Evolutionary conservation across 1,139 yeast genomes (phyloP).

Genomic region (Wickerhamomyces sp.): DNA sequence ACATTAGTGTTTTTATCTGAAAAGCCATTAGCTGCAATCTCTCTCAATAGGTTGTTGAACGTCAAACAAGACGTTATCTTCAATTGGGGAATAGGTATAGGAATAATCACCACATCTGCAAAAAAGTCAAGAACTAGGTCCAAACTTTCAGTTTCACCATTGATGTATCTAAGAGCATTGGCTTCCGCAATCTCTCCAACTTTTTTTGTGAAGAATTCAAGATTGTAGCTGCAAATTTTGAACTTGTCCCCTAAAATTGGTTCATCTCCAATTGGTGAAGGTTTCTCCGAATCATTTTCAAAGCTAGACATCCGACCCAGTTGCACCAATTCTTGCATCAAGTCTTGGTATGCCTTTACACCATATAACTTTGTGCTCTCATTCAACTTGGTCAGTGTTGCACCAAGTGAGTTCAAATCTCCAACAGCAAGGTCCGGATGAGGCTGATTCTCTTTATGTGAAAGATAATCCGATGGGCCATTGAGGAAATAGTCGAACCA

Average conservation of each 20-base stretch:
- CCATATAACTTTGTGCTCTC: slow-evolving; percentile 59
- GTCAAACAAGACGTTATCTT: slow-evolving; percentile 44
- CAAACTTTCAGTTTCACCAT: slow-evolving; percentile 38
- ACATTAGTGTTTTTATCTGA: slow-evolving; percentile 5
- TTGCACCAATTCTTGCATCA: slow-evolving; percentile 41
- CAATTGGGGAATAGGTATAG: slow-evolving; percentile 34
- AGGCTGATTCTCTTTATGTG: slow-evolving; percentile 32
- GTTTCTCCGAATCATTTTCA: slow-evolving; percentile 1
- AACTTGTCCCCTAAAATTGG: slow-evolving; percentile 17
- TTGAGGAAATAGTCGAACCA: slow-evolving; percentile 63
- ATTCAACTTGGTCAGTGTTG: slow-evolving; percentile 50
- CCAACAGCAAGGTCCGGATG: slow-evolving; percentile 27
- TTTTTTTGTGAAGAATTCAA: slow-evolving; percentile 30
- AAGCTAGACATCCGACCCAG: slow-evolving; percentile 33
- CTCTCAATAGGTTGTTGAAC: slow-evolving; percentile 44
- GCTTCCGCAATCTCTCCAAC: slow-evolving; percentile 42
- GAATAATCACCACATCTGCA: slow-evolving; percentile 36
- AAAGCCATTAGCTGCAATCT: slow-evolving; percentile 45
- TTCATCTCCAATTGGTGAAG: slow-evolving; percentile 4
- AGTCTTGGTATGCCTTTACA: slow-evolving; percentile 39
- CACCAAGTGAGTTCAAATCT: slow-evolving; percentile 51
- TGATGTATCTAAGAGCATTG: slow-evolving; percentile 46
- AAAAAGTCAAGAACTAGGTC: slow-evolving; percentile 38
- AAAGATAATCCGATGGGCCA: slow-evolving; percentile 47
- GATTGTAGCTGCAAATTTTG: slow-evolving; percentile 29